phyloP scores from a whole-genome alignment of 306 rosid species.

The Cicer arietinum region DNA sequence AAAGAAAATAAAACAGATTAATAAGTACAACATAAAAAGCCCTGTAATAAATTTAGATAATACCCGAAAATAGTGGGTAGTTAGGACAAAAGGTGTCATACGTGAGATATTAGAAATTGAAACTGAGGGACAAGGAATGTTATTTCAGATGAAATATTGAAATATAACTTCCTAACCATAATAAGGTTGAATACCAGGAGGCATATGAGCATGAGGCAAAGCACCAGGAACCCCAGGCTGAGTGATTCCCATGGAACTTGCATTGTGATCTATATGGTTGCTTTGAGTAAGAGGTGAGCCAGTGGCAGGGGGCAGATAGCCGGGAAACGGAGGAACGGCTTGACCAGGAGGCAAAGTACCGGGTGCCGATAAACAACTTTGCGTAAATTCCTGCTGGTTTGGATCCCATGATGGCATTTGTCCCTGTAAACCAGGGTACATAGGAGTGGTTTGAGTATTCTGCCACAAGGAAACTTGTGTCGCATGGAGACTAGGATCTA shows the following conservation, averaged over 20 bases:
- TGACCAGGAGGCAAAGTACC: conserved; percentile 65
- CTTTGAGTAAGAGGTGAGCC: conserved; percentile 54
- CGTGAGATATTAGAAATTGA: not conserved
- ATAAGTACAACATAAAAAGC: not conserved
- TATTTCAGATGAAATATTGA: conserved; percentile 23
- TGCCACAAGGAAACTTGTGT: conserved; percentile 47
- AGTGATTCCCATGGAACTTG: conserved; percentile 50
- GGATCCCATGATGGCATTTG: conserved; percentile 80
- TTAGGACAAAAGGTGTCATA: conserved; percentile 8
- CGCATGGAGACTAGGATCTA: conserved; percentile 42
- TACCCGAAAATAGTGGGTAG: conserved; percentile 18
- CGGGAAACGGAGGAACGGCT: conserved; percentile 51
- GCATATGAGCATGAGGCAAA: conserved; percentile 42
- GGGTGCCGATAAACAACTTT: conserved; percentile 56
- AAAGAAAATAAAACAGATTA: not conserved
- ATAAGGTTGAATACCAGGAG: conserved; percentile 44
- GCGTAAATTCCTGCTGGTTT: conserved; percentile 54
- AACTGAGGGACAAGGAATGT: conserved; percentile 28
- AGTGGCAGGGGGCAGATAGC: conserved; percentile 55
- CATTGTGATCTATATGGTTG: conserved; percentile 48
- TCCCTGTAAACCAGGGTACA: conserved; percentile 56
- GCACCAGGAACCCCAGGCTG: conserved; percentile 46
- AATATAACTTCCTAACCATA: conserved; percentile 41
- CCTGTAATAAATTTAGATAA: not conserved
- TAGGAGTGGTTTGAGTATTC: conserved; percentile 40